Evolutionary conservation across 2,329 filamentous ascomycete genomes (phyloP).

Genomic region (Fusarium avenaceum): DNA sequence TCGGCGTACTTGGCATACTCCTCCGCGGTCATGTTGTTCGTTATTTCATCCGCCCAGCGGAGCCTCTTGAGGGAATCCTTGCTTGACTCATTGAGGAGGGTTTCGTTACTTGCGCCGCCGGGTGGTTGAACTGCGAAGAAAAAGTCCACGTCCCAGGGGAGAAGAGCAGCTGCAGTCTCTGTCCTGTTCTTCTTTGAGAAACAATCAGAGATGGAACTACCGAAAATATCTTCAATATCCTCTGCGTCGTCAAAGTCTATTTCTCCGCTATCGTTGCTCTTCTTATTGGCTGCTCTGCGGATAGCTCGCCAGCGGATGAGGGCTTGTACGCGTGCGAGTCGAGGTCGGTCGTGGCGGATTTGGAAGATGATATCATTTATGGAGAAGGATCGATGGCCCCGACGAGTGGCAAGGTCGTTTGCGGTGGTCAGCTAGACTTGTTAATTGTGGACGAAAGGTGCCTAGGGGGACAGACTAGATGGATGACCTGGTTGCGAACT

Average conservation of each 20-base stretch:
- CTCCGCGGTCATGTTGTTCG: constrained; percentile 93
- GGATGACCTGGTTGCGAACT: constrained; percentile 93
- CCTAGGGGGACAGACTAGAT: constrained; percentile 72
- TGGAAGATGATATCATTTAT: constrained; percentile 94
- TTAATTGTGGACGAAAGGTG: background rate
- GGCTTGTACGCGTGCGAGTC: constrained; percentile 90
- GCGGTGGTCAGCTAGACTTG: constrained; percentile 78
- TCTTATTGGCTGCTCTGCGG: constrained; percentile 80
- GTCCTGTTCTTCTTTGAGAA: constrained; percentile 67
- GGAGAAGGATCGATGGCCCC: constrained; percentile 88
- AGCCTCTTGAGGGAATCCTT: constrained; percentile 89
- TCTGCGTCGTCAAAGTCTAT: constrained; percentile 89
- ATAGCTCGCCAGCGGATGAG: constrained; percentile 99
- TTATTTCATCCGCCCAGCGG: constrained; percentile 94
- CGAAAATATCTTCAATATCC: constrained; percentile 75
- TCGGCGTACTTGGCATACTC: constrained; percentile 99
- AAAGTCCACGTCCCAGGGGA: constrained; percentile 93
- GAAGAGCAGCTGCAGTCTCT: constrained; percentile 90
- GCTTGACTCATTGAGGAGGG: constrained; percentile 83
- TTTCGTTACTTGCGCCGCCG: constrained; percentile 64
- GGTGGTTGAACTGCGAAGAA: constrained; percentile 92
- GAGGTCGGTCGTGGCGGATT: constrained; percentile 94
- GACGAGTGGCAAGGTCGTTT: constrained; percentile 87
- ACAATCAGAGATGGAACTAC: constrained; percentile 67
- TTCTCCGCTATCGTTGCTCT: background rate